Conservation (phyloP, 345 rosid species). For the Dipteronia sinensis region DNA sequence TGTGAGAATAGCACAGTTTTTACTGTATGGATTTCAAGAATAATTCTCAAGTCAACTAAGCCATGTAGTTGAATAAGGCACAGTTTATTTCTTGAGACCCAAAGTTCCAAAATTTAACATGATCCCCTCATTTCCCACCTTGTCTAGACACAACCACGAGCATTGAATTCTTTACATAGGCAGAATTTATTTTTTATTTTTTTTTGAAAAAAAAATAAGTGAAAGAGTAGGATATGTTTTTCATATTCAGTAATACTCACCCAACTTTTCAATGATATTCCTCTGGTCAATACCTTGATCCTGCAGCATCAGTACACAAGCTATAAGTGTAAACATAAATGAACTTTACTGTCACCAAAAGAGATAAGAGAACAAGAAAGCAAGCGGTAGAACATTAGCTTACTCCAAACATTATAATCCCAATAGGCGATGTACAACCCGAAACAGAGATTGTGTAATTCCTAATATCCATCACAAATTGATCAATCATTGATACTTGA, state of each 20-base stretch:
- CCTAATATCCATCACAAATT: constrained; percentile 63
- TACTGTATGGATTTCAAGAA: neutral
- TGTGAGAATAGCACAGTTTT: neutral
- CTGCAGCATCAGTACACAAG: constrained; percentile 40
- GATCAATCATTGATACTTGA: constrained; percentile 39
- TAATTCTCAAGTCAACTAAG: neutral
- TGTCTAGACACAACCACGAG: neutral
- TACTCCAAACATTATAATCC: constrained; percentile 78
- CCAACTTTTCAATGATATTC: constrained; percentile 56
- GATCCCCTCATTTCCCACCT: neutral
- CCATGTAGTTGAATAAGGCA: neutral
- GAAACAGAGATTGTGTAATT: constrained; percentile 52
- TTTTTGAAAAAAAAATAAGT: neutral
- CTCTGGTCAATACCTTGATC: constrained; percentile 40
- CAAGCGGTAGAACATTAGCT: constrained; percentile 24
- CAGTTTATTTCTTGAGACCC: neutral
- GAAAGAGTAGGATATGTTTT: neutral
- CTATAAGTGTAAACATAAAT: constrained; percentile 10
- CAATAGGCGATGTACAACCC: constrained; percentile 56
- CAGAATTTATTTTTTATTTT: neutral
- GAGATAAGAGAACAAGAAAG: constrained; percentile 1
- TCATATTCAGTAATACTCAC: constrained; percentile 38
- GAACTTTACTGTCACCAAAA: constrained; percentile 12
- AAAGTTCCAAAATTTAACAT: neutral
- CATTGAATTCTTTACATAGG: neutral